Percentiles rank a stretch among this genome's conserved stretches.
Conservation (phyloP, 768 basidiomycete species). For the Boletus rubescentipes region DNA sequence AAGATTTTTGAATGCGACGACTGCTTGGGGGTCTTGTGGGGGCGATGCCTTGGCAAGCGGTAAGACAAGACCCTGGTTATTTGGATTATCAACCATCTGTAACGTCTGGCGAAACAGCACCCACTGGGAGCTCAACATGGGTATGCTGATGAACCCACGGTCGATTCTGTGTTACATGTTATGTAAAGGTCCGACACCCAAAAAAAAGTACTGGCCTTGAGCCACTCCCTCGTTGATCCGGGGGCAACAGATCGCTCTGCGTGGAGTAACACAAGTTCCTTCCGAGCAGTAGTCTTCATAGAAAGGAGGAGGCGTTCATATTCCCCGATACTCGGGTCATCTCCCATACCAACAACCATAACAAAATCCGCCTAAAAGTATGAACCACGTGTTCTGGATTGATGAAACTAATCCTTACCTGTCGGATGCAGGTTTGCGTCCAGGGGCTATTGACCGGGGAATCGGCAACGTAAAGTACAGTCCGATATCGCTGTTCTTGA, state of each 20-base stretch:
- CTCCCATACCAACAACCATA: slow-evolving; percentile 92
- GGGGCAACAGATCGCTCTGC: slow-evolving; percentile 85
- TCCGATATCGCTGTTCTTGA: slow-evolving; percentile 90
- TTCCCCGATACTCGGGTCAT: slow-evolving; percentile 88
- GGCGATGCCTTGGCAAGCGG: slow-evolving; percentile 57
- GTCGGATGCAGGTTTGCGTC: slow-evolving; percentile 97
- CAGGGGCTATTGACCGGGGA: slow-evolving; percentile 93
- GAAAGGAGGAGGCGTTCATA: slow-evolving; percentile 91
- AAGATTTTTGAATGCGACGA: slow-evolving; percentile 87
- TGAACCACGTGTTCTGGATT: slow-evolving; percentile 9
- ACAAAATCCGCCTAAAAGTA: slow-evolving; percentile 78
- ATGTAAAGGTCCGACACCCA: slow-evolving; percentile 1
- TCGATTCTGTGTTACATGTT: slow-evolving; percentile 58
- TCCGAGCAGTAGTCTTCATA: slow-evolving; percentile 97
- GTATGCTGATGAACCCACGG: slow-evolving; percentile 97
- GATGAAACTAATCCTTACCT: slow-evolving; percentile 47
- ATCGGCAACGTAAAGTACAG: slow-evolving; percentile 94
- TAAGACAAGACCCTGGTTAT: slow-evolving; percentile 64
- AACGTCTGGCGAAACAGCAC: slow-evolving; percentile 19
- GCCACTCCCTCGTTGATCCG: slow-evolving; percentile 94
- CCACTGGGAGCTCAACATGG: slow-evolving; percentile 86
- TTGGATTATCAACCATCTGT: slow-evolving; percentile 3
- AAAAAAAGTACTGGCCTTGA: slow-evolving; percentile 58
- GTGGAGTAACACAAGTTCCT: slow-evolving; percentile 93
- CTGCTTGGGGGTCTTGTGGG: slow-evolving; percentile 85